These are phyloP conservation scores for Amylostereum chailletii DNA, from an alignment of 1,284 basidiomycete genomes.

Conservation along the genomic window DNA sequence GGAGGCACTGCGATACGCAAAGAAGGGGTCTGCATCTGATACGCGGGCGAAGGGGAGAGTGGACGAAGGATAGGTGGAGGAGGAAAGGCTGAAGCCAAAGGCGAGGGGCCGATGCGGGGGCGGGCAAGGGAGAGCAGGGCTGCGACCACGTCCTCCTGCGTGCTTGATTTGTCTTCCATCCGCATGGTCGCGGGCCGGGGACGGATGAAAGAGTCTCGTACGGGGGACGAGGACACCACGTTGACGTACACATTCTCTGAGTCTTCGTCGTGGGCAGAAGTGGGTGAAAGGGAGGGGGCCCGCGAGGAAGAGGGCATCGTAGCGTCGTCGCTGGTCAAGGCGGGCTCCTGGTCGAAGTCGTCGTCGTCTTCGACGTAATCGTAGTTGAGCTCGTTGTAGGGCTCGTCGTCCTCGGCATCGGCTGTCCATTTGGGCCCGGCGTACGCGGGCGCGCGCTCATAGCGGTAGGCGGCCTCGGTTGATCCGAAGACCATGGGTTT, in stretches of 20 bases:
- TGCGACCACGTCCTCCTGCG: not conserved
- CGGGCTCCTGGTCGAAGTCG: not conserved
- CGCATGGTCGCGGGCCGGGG: not conserved
- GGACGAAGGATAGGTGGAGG: not conserved
- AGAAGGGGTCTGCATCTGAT: not conserved
- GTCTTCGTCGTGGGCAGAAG: not conserved
- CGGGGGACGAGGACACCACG: not conserved
- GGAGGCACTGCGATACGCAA: too few species aligned
- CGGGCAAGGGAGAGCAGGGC: not conserved
- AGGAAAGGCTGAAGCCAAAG: not conserved
- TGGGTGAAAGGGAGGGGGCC: not conserved
- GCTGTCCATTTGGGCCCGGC: too few species aligned
- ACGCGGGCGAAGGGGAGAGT: not conserved
- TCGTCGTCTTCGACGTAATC: not conserved
- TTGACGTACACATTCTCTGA: not conserved
- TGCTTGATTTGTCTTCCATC: not conserved
- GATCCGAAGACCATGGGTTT: too few species aligned
- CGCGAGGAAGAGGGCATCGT: not conserved
- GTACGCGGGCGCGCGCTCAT: too few species aligned
- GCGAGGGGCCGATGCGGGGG: not conserved
- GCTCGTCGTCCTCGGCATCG: too few species aligned
- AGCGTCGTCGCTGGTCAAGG: not conserved
- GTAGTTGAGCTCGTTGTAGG: too few species aligned
- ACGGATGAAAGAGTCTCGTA: not conserved
- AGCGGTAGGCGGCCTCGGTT: too few species aligned